phyloP scores from a whole-genome alignment of 495 filamentous ascomycete species.

The Trichoderma erinaceum region DNA sequence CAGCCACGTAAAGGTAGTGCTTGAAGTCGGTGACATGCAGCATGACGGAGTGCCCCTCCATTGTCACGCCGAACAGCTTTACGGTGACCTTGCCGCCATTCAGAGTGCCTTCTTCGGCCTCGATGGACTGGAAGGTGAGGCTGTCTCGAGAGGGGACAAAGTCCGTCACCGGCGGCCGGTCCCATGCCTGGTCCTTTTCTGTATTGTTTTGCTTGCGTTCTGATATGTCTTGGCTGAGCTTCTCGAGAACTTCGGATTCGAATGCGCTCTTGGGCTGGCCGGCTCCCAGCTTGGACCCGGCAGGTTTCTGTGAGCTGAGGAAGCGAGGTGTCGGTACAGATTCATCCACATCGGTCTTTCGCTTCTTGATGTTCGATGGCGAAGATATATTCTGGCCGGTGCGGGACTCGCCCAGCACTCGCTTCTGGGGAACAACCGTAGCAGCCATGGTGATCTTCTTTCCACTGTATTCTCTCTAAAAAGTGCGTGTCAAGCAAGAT shows the following conservation, averaged over 20 bases:
- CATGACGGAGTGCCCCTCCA: conserved; percentile 85
- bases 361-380: conserved; percentile 55
- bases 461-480: not conserved
- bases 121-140: conserved; percentile 90
- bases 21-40: conserved; percentile 93
- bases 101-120: conserved; percentile 81
- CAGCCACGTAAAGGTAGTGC: conserved; percentile 92
- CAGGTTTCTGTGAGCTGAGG: conserved; percentile 52
- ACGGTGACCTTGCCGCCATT: conserved; percentile 65
- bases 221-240: conserved; percentile 84
- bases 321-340: conserved; percentile 40
- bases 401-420: conserved; percentile 46
- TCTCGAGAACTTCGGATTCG: conserved; percentile 89
- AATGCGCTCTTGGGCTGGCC: conserved; percentile 88
- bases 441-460: conserved; percentile 30
- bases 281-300: conserved; percentile 59
- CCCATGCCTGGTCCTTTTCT: conserved; percentile 94
- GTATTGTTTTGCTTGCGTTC: conserved; percentile 76
- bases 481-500: not conserved
- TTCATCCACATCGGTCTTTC: conserved; percentile 59
- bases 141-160: conserved; percentile 67
- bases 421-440: conserved; percentile 46
- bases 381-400: conserved; percentile 40
- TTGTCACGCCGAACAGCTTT: conserved; percentile 96
- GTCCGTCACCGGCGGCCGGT: conserved; percentile 63